Evolutionary conservation across 1,139 yeast genomes (phyloP), one percentile per base, ranked within the genome.

Genomic region (Schwanniomyces etchellsii): DNA sequence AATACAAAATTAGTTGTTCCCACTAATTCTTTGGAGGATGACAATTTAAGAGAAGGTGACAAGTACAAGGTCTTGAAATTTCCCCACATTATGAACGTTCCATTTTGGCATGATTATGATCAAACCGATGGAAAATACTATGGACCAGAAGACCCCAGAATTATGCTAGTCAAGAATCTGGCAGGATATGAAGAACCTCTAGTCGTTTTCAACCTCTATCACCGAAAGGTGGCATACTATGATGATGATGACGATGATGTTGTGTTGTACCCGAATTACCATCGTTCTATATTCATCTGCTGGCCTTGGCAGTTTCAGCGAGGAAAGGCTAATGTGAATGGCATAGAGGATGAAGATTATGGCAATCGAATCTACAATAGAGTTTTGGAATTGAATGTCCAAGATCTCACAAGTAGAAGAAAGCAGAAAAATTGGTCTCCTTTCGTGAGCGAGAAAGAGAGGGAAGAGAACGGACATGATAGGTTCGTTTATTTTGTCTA

Each of bases 341-440:
- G 56, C 11, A 41, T 42, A 6, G 23, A 29, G 1, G 39, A 45
- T 33, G 16, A 35, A 4, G 40, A 36, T 10, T 51, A 36, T 28
- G 55, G 53, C 31, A 30, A 44, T 17, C 36, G 39, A n/a, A 24
- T 39, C 5, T 60, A 52, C 36, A 49, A 39, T 28, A 47, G 44
- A 33, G 50, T 48, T 2, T 38, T 44, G 11, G 63, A 57, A 33
- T 44, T 61, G 22, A 35, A 40, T 20, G 40, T 55, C 16, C 48
- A 52, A 18, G 50, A 50, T 24, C 29, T 35, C 14, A 43, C 45
- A 10, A 43, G 61, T 15, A 45, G 44, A 12, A 39, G 37, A 9
- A 50, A 42, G 20, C 68, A 64, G 37, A 66, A 66, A 41, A 66
- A 66, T 39, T 66, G 73, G 73, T 61, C 70, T 2, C 72, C 73